These are phyloP conservation scores for Hypoxylon perforatum DNA, from an alignment of 495 filamentous ascomycete genomes.

Conservation along the genomic window DNA sequence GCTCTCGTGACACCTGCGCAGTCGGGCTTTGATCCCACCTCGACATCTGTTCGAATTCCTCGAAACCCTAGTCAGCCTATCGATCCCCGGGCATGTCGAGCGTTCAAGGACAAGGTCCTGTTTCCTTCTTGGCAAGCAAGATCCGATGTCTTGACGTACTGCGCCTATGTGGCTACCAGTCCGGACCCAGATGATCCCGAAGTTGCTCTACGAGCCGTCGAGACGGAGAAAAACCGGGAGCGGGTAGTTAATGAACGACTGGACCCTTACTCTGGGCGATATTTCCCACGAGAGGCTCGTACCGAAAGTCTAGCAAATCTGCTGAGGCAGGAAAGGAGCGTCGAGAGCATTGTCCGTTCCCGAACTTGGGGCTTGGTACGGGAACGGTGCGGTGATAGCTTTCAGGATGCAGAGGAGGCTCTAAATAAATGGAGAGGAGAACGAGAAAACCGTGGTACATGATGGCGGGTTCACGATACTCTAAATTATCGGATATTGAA, in stretches of 20 bases:
- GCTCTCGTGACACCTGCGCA: conserved; percentile 81
- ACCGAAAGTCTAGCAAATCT: conserved; percentile 83
- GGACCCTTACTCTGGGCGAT: conserved; percentile 90
- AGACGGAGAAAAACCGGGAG: conserved; percentile 76
- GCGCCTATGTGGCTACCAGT: conserved; percentile 85
- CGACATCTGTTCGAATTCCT: conserved; percentile 66
- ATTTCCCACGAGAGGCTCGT: conserved; percentile 83
- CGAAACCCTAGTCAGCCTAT: conserved; percentile 67
- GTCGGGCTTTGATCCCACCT: conserved; percentile 80
- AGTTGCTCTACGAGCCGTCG: conserved; percentile 71
- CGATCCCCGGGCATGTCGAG: conserved; percentile 68
- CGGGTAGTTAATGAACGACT: conserved; percentile 86
- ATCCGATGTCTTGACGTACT: conserved; percentile 89
- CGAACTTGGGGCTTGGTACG: conserved; percentile 85
- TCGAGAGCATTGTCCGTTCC: conserved; percentile 87
- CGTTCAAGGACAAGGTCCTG: conserved; percentile 81
- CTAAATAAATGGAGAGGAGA: conserved; percentile 60
- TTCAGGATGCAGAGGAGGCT: conserved; percentile 69
- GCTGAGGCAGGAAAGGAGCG: conserved; percentile 83
- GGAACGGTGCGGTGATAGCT: conserved; percentile 76
- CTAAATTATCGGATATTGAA: too few species aligned
- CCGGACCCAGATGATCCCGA: conserved; percentile 93
- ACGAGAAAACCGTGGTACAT: conserved; percentile 26
- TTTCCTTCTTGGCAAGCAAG: conserved; percentile 90
- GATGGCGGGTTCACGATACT: background rate